Evolutionary conservation across 768 basidiomycete species (phyloP), one percentile per base, ranked within the genome.

Genomic region (Rubroboletus satanas): DNA sequence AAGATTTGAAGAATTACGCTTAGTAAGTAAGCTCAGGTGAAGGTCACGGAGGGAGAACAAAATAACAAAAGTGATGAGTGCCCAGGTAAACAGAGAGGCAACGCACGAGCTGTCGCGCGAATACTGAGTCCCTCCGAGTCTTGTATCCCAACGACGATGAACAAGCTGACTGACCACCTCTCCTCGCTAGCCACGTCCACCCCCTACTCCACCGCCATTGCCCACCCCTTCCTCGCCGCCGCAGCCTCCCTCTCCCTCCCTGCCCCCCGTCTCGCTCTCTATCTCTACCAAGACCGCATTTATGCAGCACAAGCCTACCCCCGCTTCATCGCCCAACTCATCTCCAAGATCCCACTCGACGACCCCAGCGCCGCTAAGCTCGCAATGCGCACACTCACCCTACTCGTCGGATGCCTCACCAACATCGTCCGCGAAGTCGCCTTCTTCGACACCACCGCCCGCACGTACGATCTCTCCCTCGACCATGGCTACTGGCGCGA

Each of bases 251-350:
- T 81, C 14, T 74, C 75, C 4, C 76, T 90, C 18, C 70, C 76
- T 7, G 54, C 75, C 12, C 56, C 70, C 1, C 74, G 76, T 26
- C 79, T 90, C 15, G 75, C 78, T 1, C 71, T 83, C 45, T 90
- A 83, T 80, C 79, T 90, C 54, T 77, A 80, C 14, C 88, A 90
- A 60, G 88, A 90, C 66, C 79, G 83, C 47, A 79, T 86, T 52
- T 90, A 90, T 66, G 88, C 87, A 31, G 81, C 82, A 1, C 82
- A 84, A 51, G 88, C 84, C 1, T 90, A 89, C 66, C 86, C 88
- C 14, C 80, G 79, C 49, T 87, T 87, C 73, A 81, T 88, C 58
- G 85, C 84, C 28, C 69, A 78, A 2, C 77, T 89, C 45, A 83
- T 91, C 57, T 63, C 82, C 7, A 75, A 77, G 35, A 82, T 89